These are phyloP conservation scores for Beauveria sp. DNA, from an alignment of 2,329 filamentous ascomycete genomes.

Conservation along the genomic window DNA sequence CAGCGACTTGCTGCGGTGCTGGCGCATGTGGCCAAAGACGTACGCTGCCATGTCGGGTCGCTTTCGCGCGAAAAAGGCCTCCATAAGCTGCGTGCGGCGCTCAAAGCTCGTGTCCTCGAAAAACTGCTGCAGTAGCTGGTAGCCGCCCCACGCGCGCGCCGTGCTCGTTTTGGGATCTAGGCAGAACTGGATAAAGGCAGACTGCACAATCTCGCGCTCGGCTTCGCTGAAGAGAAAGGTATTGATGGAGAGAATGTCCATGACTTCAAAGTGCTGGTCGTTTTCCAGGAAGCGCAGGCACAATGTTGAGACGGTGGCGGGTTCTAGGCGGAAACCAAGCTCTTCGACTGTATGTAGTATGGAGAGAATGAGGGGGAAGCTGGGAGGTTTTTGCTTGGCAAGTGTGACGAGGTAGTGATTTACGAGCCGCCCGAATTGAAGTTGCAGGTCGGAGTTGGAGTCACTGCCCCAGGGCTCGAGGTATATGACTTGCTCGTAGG, in stretches of 20 bases:
- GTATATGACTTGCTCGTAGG: conserved; percentile 45
- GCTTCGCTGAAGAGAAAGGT: conserved; percentile 60
- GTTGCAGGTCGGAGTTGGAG: conserved; percentile 33
- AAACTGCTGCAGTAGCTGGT: conserved; percentile 57
- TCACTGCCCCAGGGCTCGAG: conserved; percentile 33
- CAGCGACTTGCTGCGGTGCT: conserved; percentile 53
- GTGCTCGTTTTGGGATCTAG: conserved; percentile 55
- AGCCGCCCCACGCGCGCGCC: conserved; percentile 56
- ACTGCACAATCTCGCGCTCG: conserved; percentile 60
- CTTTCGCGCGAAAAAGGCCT: conserved; percentile 67
- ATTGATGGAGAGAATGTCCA: conserved; percentile 74
- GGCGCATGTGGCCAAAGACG: conserved; percentile 92
- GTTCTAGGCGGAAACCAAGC: conserved; percentile 59
- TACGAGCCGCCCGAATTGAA: conserved; percentile 52
- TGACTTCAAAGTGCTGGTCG: conserved; percentile 70
- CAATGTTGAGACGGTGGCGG: conserved; percentile 67
- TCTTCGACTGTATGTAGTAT: conserved; percentile 67
- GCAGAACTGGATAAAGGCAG: conserved; percentile 61
- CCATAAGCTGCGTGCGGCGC: conserved; percentile 67
- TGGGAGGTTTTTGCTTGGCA: conserved; percentile 50
- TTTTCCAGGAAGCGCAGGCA: conserved; percentile 66
- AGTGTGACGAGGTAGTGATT: conserved; percentile 68
- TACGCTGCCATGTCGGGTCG: conserved; percentile 79
- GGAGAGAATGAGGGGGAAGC: conserved; percentile 64
- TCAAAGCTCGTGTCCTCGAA: conserved; percentile 59